A percentile compares a stretch with the other conserved stretches of the same genome.
Conservation (phyloP, 2,329 filamentous ascomycete genomes). For the Colletotrichum spaethianum region DNA sequence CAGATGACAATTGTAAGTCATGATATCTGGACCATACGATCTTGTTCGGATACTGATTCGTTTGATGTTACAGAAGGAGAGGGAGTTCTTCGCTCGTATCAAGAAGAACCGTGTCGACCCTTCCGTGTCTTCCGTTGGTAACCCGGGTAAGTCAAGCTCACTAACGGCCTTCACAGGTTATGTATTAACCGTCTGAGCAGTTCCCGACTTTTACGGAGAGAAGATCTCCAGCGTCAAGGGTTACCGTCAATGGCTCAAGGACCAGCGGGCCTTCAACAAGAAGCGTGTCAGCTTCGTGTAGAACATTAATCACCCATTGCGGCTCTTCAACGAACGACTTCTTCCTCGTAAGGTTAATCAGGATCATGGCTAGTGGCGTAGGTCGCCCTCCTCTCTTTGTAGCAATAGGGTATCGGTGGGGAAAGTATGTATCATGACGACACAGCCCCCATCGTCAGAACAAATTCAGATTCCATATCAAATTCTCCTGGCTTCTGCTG, state of each 20-base stretch:
- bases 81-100: slow-evolving; percentile 91
- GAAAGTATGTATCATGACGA: slow-evolving; percentile 45
- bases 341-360: slow-evolving; percentile 29
- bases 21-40: background rate
- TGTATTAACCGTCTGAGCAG: slow-evolving; percentile 52
- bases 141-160: slow-evolving; percentile 72
- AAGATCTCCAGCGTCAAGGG: slow-evolving; percentile 95
- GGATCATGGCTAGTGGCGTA: slow-evolving; percentile 36
- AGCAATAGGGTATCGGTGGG: slow-evolving; percentile 30
- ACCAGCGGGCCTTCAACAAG: slow-evolving; percentile 96
- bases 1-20: slow-evolving; percentile 78
- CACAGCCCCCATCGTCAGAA: slow-evolving; percentile 47
- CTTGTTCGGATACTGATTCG: slow-evolving; percentile 14
- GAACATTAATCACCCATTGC: slow-evolving; percentile 39
- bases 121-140: slow-evolving; percentile 87
- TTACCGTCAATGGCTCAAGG: slow-evolving; percentile 96
- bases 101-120: slow-evolving; percentile 95
- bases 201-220: slow-evolving; percentile 98
- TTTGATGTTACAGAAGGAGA: slow-evolving; percentile 78
- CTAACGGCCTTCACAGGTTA: background rate
- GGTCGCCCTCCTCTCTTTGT: slow-evolving; percentile 33
- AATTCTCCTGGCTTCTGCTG: slow-evolving; percentile 27
- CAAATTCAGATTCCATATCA: slow-evolving; percentile 34
- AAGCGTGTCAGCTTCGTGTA: slow-evolving; percentile 80
- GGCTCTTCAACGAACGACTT: slow-evolving; percentile 17